Percentiles rank a stretch among this genome's conserved stretches.
These are phyloP conservation scores for Mitragyna speciosa DNA, from an alignment of 257 asterid genomes.

Conservation along the genomic window DNA sequence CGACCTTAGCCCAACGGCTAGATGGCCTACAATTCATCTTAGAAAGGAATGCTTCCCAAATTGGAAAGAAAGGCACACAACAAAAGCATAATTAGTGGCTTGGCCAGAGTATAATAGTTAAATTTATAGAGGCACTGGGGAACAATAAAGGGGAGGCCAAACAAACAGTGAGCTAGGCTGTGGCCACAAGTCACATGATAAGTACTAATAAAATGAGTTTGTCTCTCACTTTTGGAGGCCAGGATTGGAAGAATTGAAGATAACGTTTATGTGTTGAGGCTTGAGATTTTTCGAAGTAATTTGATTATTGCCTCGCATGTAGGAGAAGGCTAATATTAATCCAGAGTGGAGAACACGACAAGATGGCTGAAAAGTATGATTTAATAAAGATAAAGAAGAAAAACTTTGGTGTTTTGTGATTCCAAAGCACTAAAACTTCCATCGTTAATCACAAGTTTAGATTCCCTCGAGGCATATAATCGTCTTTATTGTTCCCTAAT, in stretches of 20 bases:
- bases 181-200: constrained; percentile 58
- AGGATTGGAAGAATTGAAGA: constrained; percentile 32
- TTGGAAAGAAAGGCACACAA: constrained; percentile 30
- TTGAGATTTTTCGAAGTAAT: constrained; percentile 18
- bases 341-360: constrained; percentile 46
- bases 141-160: constrained; percentile 34
- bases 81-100: constrained; percentile 18
- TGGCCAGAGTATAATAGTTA: constrained; percentile 10
- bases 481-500: constrained; percentile 44
- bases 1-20: background rate
- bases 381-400: background rate
- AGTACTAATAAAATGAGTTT: constrained; percentile 48
- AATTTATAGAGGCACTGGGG: constrained; percentile 12
- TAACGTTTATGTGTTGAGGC: constrained; percentile 9
- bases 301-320: constrained; percentile 39
- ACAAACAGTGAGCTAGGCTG: constrained; percentile 35
- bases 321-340: constrained; percentile 33
- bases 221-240: constrained; percentile 61
- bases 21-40: constrained; percentile 21
- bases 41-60: constrained; percentile 27
- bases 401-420: constrained; percentile 18
- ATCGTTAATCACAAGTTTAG: constrained; percentile 31
- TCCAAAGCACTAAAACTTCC: constrained; percentile 25
- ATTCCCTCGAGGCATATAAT: constrained; percentile 23
- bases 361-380: constrained; percentile 47